These are phyloP conservation scores for Cyclotella baltica DNA, from an alignment of 108 stramenopile species.

Conservation along the genomic window DNA sequence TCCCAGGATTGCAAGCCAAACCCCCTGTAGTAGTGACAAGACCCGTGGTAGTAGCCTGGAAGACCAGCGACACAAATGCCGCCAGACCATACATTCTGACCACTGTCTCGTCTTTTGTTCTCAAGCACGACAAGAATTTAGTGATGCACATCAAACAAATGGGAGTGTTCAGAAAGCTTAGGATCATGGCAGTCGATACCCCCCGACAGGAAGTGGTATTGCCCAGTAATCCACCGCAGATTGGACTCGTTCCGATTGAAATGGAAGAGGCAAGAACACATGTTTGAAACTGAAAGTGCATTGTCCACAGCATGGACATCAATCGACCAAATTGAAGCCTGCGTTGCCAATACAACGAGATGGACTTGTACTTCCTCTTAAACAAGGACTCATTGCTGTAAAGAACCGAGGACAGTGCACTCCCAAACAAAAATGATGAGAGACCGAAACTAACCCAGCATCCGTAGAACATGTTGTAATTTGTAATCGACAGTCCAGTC, in stretches of 20 bases:
- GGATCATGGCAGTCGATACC: background rate
- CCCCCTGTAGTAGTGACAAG: background rate
- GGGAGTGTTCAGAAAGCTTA: background rate
- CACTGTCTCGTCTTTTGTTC: background rate
- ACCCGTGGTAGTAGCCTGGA: background rate
- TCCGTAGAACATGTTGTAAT: conserved; percentile 17
- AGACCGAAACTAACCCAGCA: conserved; percentile 6
- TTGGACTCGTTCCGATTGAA: background rate
- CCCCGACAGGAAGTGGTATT: background rate
- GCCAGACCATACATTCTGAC: background rate
- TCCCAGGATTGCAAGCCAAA: conserved; percentile 7
- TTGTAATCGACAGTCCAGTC: background rate
- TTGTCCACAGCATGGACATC: conserved; percentile 14
- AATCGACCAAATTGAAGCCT: background rate
- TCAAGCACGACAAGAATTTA: background rate
- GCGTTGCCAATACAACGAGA: background rate
- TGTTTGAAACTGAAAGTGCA: background rate
- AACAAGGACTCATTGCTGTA: background rate
- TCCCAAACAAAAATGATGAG: background rate
- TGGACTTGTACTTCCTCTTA: background rate
- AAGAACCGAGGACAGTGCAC: background rate
- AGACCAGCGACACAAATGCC: background rate
- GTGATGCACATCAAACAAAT: conserved; percentile 1
- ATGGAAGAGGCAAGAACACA: background rate
- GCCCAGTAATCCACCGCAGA: background rate